Evolutionary conservation across 768 basidiomycete species (phyloP), one percentile per base, ranked within the genome.

Genomic region (Gloeopeniophorella convolvens): DNA sequence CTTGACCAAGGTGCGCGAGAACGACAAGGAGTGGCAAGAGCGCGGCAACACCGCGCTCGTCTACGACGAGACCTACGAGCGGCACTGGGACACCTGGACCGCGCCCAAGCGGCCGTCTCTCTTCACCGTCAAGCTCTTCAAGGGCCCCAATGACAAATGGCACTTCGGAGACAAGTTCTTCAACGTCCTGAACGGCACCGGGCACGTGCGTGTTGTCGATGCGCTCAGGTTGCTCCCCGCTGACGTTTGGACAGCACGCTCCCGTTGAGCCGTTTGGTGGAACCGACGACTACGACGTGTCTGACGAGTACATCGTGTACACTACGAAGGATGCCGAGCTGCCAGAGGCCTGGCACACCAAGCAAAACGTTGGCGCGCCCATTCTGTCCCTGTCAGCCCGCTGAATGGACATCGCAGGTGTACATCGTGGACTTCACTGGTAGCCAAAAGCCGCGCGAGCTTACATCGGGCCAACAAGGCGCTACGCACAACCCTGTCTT

Each of bases 251-350:
- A 11, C 24, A 89, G 87, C 73, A 77, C 62, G 66, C 73, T 16
- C 90, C 89, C 15, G 85, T 92, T 36, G 85, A 89, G 60, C 88
- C 91, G 6, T 91, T 93, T 57, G 91, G 90, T n/a, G 86, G 81
- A 36, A 76, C 78, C 1, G 82, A 85, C 53, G 84, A 93, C 68
- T 89, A 88, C 61, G 83, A 88, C 62, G 74, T 89, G 24, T 87
- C 85, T 4, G 63, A 69, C 2, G 71, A 72, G 10, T 74, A 83
- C 49, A 77, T 98, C 47, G 74, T 90, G 30, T 88, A 95, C 62
- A 90, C 90, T 5, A 74, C 91, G 45, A 93, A 94, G 62, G 89
- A 95, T 59, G 85, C 89, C 1, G 60, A 74, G 46, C 74, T 94
- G 15, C 80, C 81, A 11, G 74, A 78, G 35, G 86, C 93, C 0